These are phyloP conservation scores for Tetrahymena malaccensis DNA, from an alignment of 73 alveolate genomes.

Conservation along the genomic window DNA sequence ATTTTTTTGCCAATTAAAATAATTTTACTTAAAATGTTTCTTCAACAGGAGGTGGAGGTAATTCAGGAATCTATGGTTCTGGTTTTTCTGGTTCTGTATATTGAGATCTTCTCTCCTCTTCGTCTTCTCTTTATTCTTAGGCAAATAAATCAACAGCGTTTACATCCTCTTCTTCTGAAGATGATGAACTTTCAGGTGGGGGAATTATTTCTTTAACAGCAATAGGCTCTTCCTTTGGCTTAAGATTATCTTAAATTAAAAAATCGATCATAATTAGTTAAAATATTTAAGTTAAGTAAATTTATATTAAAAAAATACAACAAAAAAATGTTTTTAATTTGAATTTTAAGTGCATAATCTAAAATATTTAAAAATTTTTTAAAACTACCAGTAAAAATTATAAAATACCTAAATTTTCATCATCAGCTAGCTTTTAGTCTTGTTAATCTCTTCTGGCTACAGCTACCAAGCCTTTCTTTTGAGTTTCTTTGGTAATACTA, in stretches of 20 bases:
- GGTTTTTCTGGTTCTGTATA: neutral
- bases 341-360: no score
- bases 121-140: neutral
- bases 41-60: neutral
- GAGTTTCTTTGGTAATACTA: conserved; percentile 3
- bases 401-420: neutral
- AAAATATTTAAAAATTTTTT: no score
- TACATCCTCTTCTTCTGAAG: neutral
- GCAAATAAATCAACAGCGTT: neutral
- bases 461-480: conserved; percentile 17
- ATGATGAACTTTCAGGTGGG: neutral
- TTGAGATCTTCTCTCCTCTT: neutral
- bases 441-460: neutral
- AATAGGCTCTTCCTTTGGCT: neutral
- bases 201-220: neutral
- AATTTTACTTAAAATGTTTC: neutral
- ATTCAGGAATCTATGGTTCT: neutral
- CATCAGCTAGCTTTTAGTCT: neutral
- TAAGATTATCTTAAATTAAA: neutral
- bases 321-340: no score
- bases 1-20: neutral
- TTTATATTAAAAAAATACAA: no score
- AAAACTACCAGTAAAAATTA: no score
- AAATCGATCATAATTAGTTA: neutral
- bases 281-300: no score